phyloP scores from a whole-genome alignment of 2,329 filamentous ascomycete genomes.

The Apiospora kogelbergensis region DNA sequence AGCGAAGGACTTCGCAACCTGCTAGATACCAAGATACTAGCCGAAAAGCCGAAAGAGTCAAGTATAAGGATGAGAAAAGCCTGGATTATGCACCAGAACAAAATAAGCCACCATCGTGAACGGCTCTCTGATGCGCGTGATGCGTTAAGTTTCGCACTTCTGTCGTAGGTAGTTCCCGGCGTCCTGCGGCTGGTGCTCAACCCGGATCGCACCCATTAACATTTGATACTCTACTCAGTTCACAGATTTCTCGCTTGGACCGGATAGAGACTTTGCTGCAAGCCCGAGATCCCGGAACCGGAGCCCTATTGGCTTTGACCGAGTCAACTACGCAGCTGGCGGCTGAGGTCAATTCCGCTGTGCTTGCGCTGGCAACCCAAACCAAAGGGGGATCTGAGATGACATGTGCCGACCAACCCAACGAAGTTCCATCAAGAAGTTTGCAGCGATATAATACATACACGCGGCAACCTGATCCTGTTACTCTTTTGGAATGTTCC shows the following conservation, averaged over 20 bases:
- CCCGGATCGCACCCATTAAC: neutral
- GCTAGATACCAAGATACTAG: neutral
- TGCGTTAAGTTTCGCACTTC: neutral
- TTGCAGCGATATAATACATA: neutral
- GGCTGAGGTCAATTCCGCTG: neutral
- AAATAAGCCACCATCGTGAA: neutral
- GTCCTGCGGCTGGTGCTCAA: neutral
- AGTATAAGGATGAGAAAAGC: neutral
- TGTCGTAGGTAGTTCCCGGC: neutral
- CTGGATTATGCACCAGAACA: neutral
- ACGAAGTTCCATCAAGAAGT: neutral
- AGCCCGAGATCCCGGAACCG: neutral
- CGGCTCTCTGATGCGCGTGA: neutral
- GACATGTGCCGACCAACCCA: neutral
- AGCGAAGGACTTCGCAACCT: neutral
- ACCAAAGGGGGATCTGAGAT: no score
- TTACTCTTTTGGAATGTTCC: neutral
- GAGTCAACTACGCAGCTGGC: neutral
- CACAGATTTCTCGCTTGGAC: neutral
- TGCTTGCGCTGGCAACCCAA: no score
- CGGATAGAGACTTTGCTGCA: neutral
- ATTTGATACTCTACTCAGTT: neutral
- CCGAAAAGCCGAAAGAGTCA: neutral
- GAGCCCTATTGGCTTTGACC: neutral
- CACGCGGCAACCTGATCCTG: neutral